A percentile compares a stretch with the other conserved stretches of the same genome.
Conservation (phyloP, 179 eudicot species). For the Gypsophila paniculata region DNA sequence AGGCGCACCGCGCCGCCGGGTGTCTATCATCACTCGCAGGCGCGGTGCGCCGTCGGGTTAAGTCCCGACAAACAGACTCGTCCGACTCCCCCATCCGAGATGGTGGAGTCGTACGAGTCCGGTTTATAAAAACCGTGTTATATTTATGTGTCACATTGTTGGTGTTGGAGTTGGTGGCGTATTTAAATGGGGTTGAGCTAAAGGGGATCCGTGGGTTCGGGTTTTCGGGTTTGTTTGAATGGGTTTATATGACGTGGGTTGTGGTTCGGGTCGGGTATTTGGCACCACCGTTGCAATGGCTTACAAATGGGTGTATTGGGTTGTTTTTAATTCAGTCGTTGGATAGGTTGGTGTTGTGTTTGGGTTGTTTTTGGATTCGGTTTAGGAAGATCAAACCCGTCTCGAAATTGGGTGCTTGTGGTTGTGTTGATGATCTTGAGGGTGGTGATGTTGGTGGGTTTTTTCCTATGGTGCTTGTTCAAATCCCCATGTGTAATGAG, state of each 20-base stretch:
- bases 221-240: conserved; percentile 45
- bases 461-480: conserved; percentile 96
- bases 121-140: conserved; percentile 42
- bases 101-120: conserved; percentile 30
- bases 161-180: conserved; percentile 58
- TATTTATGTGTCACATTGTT: conserved; percentile 41
- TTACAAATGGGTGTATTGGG: conserved; percentile 64
- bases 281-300: conserved; percentile 77
- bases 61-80: conserved; percentile 56
- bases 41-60: conserved; percentile 68
- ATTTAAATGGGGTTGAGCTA: conserved; percentile 47
- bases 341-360: conserved; percentile 69
- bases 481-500: conserved; percentile 99
- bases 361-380: conserved; percentile 85
- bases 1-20: conserved; percentile 88
- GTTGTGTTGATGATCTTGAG: conserved; percentile 48
- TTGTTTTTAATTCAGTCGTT: conserved; percentile 75
- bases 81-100: conserved; percentile 20
- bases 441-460: conserved; percentile 57
- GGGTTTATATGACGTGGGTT: conserved; percentile 61
- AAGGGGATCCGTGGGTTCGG: conserved; percentile 29
- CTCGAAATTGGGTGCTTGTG: conserved; percentile 22
- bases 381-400: conserved; percentile 68
- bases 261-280: conserved; percentile 62
- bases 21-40: conserved; percentile 65